A percentile compares a stretch with the other conserved stretches of the same genome.
These are phyloP conservation scores for Cytospora chrysosperma DNA, from an alignment of 2,329 filamentous ascomycete genomes.

Conservation along the genomic window DNA sequence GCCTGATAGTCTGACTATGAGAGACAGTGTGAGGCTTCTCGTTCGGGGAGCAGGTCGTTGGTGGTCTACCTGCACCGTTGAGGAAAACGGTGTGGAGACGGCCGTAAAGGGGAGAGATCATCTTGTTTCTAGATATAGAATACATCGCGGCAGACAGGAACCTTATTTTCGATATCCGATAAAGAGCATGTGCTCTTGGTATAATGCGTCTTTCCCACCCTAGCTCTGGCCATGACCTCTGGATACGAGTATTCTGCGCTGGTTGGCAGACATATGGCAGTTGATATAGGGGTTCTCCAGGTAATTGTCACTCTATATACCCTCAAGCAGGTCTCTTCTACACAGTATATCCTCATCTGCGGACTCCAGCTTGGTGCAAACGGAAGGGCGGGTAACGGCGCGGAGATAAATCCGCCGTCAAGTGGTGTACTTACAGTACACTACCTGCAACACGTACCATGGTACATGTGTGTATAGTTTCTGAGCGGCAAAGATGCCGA, in stretches of 20 bases:
- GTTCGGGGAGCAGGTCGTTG: too few relatives aligned
- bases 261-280: background rate
- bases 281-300: background rate
- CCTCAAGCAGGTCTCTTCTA: too few relatives aligned
- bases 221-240: background rate
- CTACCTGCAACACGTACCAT: too few relatives aligned
- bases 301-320: too few relatives aligned
- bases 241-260: background rate
- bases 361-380: background rate
- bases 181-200: background rate
- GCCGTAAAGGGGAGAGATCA: background rate
- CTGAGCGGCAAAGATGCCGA: conserved; percentile 10
- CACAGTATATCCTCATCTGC: background rate
- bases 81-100: background rate
- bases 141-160: background rate
- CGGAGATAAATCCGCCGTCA: background rate
- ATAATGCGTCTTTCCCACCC: background rate
- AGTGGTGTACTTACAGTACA: too few relatives aligned
- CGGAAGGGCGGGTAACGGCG: background rate
- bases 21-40: too few relatives aligned
- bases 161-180: background rate
- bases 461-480: background rate
- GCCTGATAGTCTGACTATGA: too few relatives aligned
- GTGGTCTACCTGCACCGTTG: background rate
- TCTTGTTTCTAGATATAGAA: background rate